phyloP scores from a whole-genome alignment of 108 stramenopile genomes.

The Discostella pseudostelligera region DNA sequence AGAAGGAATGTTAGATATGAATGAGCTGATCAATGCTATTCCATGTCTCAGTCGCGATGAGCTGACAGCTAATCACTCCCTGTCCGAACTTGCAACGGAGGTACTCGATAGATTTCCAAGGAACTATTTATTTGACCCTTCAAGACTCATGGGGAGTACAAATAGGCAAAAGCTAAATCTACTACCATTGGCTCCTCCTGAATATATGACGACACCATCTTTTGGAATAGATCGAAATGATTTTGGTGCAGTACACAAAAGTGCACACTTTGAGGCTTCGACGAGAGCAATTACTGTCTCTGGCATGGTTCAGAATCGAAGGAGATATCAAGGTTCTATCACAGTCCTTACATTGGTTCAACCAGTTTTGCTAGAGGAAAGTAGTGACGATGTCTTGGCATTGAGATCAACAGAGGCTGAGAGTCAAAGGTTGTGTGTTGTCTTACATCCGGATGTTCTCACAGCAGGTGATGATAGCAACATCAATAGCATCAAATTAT shows the following conservation, averaged over 20 bases:
- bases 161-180: constrained; percentile 22
- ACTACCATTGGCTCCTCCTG: constrained; percentile 31
- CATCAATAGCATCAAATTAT: constrained; percentile 1
- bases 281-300: constrained; percentile 29
- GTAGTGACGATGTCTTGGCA: constrained; percentile 11
- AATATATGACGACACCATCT: constrained; percentile 11
- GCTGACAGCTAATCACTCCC: constrained; percentile 11
- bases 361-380: background rate
- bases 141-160: constrained; percentile 30
- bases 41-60: constrained; percentile 19
- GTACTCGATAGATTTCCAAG: constrained; percentile 33
- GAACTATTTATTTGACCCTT: constrained; percentile 26
- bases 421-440: constrained; percentile 28
- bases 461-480: background rate
- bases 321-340: constrained; percentile 56
- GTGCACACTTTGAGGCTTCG: no score
- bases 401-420: constrained; percentile 9
- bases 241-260: constrained; percentile 2
- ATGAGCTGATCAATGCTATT: constrained; percentile 26
- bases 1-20: constrained; percentile 23
- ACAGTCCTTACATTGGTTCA: constrained; percentile 57
- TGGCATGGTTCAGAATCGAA: constrained; percentile 73
- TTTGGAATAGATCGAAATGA: background rate
- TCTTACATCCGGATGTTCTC: constrained; percentile 32
- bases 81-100: constrained; percentile 18